Conservation (phyloP, 225 moss, liverwort and hornwort genomes). For the Pleurozium schreberi region DNA sequence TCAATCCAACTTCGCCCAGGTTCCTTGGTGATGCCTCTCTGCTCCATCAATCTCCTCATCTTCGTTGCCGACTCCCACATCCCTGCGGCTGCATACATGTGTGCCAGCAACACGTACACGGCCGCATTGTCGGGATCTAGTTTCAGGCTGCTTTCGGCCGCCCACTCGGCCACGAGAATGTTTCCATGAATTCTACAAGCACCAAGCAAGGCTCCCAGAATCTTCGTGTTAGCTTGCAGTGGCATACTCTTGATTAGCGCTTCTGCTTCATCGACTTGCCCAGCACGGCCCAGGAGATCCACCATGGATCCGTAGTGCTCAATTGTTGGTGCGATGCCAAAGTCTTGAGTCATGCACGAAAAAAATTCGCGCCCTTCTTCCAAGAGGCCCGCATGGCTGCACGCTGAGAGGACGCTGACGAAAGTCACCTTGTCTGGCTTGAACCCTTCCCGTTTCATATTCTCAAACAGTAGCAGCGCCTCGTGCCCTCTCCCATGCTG, state of each 20-base stretch:
- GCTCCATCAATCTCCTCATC: slow-evolving; percentile 20
- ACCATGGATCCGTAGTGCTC: slow-evolving; percentile 53
- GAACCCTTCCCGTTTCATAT: neutral
- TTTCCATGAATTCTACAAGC: slow-evolving; percentile 28
- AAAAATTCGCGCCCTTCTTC: slow-evolving; percentile 26
- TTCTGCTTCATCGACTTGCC: slow-evolving; percentile 33
- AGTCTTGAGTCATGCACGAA: slow-evolving; percentile 7
- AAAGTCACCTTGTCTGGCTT: slow-evolving; percentile 28
- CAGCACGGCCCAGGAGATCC: slow-evolving; percentile 39
- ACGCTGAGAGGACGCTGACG: slow-evolving; percentile 28
- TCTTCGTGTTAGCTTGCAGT: slow-evolving; percentile 9
- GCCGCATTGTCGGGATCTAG: slow-evolving; percentile 27
- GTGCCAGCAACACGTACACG: slow-evolving; percentile 19
- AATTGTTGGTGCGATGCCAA: slow-evolving; percentile 15
- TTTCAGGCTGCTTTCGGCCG: slow-evolving; percentile 19
- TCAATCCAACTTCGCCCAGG: slow-evolving; percentile 45
- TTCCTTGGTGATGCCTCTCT: slow-evolving; percentile 20
- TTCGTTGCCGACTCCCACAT: slow-evolving; percentile 21
- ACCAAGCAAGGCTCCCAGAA: slow-evolving; percentile 42
- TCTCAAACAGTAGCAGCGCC: slow-evolving; percentile 6
- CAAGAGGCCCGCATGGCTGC: slow-evolving; percentile 40
- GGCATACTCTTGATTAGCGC: slow-evolving; percentile 25
- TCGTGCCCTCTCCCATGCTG: slow-evolving; percentile 35
- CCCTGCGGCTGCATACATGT: slow-evolving; percentile 29
- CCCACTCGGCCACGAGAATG: slow-evolving; percentile 16